Conservation (phyloP, 176 grass and related monocot genomes). For the Cenchrus americanus region DNA sequence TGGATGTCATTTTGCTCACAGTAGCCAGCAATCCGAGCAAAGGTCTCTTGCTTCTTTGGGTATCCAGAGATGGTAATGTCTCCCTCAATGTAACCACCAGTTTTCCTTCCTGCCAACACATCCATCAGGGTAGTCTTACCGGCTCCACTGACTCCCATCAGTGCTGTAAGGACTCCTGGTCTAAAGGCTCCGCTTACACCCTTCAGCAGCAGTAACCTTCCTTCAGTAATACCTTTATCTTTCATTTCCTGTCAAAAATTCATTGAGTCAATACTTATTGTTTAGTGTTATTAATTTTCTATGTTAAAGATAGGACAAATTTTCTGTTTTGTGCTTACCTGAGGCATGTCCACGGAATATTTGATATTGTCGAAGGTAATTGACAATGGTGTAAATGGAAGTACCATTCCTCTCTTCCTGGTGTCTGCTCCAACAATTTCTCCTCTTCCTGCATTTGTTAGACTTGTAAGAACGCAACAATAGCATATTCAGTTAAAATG, state of each 20-base stretch:
- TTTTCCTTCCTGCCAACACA: slow-evolving; percentile 88
- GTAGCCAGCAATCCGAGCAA: slow-evolving; percentile 90
- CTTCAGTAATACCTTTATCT: slow-evolving; percentile 67
- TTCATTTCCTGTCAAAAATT: slow-evolving; percentile 84
- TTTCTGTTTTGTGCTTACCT: slow-evolving; percentile 55
- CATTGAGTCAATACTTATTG: slow-evolving; percentile 20
- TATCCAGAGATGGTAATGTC: slow-evolving; percentile 86
- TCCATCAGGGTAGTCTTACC: slow-evolving; percentile 98
- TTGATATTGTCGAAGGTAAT: slow-evolving; percentile 78
- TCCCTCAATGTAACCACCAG: slow-evolving; percentile 89
- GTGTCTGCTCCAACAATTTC: slow-evolving; percentile 50
- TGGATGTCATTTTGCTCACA: slow-evolving; percentile 98
- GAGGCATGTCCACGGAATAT: slow-evolving; percentile 95
- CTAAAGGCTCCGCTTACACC: slow-evolving; percentile 90
- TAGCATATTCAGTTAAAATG: slow-evolving; percentile 1
- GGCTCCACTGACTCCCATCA: slow-evolving; percentile 94
- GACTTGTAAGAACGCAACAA: slow-evolving; percentile 30
- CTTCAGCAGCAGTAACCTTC: slow-evolving; percentile 74
- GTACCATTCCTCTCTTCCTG: slow-evolving; percentile 83
- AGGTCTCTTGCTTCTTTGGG: slow-evolving; percentile 95
- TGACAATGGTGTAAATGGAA: slow-evolving; percentile 80
- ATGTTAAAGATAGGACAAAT: neutral
- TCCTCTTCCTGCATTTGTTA: slow-evolving; percentile 63
- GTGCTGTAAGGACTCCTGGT: slow-evolving; percentile 88
- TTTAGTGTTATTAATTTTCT: slow-evolving; percentile 3